phyloP scores from a whole-genome alignment of 1,284 basidiomycete genomes.

The Cryptococcus depauperatus region DNA sequence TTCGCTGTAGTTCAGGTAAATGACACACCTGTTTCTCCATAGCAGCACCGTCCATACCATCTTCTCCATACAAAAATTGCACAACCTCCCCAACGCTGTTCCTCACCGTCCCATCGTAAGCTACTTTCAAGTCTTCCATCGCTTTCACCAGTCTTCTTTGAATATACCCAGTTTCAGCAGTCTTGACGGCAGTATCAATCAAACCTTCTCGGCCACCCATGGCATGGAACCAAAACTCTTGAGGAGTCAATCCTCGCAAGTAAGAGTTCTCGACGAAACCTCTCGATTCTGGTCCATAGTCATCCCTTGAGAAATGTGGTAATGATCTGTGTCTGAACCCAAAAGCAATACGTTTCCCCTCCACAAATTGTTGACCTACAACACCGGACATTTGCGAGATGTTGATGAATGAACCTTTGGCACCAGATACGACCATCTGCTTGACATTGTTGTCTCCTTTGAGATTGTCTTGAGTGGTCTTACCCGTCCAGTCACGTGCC shows the following conservation, averaged over 20 bases:
- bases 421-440: constrained; percentile 99
- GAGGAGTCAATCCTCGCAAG: constrained; percentile 88
- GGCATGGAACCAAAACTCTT: constrained; percentile 99
- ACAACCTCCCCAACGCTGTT: constrained; percentile 93
- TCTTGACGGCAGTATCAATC: constrained; percentile 99
- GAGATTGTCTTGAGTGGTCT: constrained; percentile 87
- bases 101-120: constrained; percentile 95
- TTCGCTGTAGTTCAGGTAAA: neutral
- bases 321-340: constrained; percentile 94
- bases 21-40: constrained; percentile 73
- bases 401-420: constrained; percentile 98
- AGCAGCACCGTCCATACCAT: constrained; percentile 96
- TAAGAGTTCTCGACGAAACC: constrained; percentile 99
- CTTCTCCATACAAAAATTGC: constrained; percentile 96
- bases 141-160: constrained; percentile 97
- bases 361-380: constrained; percentile 97
- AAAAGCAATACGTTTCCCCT: constrained; percentile 96
- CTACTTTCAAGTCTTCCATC: constrained; percentile 93
- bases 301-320: constrained; percentile 97
- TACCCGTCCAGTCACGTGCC: constrained; percentile 92
- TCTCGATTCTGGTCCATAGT: constrained; percentile 95
- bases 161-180: constrained; percentile 98
- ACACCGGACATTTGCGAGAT: constrained; percentile 99
- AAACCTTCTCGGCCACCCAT: constrained; percentile 99
- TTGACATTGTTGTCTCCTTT: constrained; percentile 95